Evolutionary conservation across 2,329 filamentous ascomycete species (phyloP).

Genomic region (Tympanopsis confertula): DNA sequence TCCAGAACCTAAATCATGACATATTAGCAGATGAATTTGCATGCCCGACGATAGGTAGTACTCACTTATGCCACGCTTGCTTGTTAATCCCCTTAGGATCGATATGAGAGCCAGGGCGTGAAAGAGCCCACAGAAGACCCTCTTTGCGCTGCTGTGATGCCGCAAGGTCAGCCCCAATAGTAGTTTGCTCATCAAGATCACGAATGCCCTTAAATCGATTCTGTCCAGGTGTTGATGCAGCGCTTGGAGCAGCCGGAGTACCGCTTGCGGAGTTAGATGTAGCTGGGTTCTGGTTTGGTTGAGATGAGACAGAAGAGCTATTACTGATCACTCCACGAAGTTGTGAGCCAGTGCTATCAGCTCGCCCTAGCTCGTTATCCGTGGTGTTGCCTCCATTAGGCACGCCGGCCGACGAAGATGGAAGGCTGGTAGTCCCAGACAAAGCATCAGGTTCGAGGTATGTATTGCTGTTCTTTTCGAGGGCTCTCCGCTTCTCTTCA

Average conservation of each 20-base stretch:
- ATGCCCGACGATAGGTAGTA: conserved; percentile 9
- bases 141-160: conserved; percentile 72
- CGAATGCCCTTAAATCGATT: conserved; percentile 80
- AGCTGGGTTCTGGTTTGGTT: conserved; percentile 27
- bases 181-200: conserved; percentile 76
- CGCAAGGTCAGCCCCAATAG: conserved; percentile 32
- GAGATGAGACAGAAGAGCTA: conserved; percentile 16
- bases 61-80: conserved; percentile 96
- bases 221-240: conserved; percentile 37
- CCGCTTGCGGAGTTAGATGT: no score
- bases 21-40: not conserved
- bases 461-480: conserved; percentile 76
- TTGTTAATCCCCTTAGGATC: conserved; percentile 94
- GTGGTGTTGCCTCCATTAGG: conserved; percentile 35
- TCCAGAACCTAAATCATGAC: conserved; percentile 67
- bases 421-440: conserved; percentile 9
- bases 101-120: conserved; percentile 77
- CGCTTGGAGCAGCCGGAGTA: no score
- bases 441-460: conserved; percentile 24
- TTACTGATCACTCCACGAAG: conserved; percentile 35
- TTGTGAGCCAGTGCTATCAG: conserved; percentile 65
- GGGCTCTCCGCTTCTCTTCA: conserved; percentile 79
- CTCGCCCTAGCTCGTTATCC: conserved; percentile 60
- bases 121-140: conserved; percentile 86
- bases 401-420: conserved; percentile 12